Evolutionary conservation across 116 monocot genomes (phyloP).

Genomic region (Papilionanthe hybrid): DNA sequence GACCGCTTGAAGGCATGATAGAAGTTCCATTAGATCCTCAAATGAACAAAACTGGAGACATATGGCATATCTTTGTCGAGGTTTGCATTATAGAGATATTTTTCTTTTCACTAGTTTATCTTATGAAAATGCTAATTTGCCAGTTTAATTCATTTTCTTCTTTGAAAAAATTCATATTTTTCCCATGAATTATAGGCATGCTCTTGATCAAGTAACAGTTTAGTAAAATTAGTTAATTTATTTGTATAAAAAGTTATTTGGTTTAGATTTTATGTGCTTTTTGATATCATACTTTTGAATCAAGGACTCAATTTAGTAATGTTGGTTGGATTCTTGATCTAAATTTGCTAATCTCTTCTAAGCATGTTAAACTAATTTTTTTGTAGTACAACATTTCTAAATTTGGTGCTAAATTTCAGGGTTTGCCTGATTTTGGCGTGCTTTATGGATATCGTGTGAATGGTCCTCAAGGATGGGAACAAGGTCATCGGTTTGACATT

Average conservation of each 20-base stretch:
- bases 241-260: too few relatives aligned
- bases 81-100: constrained; percentile 18
- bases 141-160: neutral
- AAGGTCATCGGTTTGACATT: constrained; percentile 85
- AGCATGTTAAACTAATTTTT: too few relatives aligned
- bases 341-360: neutral
- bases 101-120: neutral
- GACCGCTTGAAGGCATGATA: constrained; percentile 27
- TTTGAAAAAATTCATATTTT: neutral
- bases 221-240: neutral
- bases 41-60: constrained; percentile 78
- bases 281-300: too few relatives aligned
- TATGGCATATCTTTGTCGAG: constrained; percentile 95
- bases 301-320: neutral
- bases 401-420: constrained; percentile 26
- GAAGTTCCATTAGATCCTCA: constrained; percentile 71
- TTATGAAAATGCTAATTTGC: neutral
- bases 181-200: neutral
- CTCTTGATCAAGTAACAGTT: neutral
- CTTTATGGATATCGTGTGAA: constrained; percentile 79
- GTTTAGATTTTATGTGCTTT: too few relatives aligned
- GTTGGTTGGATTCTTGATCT: neutral
- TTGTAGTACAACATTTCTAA: neutral
- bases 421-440: constrained; percentile 60
- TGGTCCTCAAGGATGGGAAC: constrained; percentile 66